Conservation (phyloP, 2,329 filamentous ascomycete genomes). For the Hypoxylon sp. region DNA sequence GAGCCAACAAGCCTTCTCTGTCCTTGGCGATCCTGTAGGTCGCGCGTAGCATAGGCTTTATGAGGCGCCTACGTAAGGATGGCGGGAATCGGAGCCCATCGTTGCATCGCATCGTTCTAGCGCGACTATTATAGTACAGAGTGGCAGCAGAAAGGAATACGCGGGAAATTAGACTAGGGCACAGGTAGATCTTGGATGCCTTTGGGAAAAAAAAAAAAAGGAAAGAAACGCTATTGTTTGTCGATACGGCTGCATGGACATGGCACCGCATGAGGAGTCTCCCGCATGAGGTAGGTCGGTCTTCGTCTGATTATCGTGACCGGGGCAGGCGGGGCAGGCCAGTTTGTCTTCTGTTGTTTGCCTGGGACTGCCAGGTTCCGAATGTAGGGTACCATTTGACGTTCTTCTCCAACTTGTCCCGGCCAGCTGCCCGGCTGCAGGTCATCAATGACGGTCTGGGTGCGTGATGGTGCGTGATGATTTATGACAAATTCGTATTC, state of each 20-base stretch:
- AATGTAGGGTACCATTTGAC: constrained; percentile 7
- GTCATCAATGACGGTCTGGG: constrained; percentile 17
- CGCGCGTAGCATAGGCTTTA: neutral
- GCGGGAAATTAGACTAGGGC: too few relatives aligned
- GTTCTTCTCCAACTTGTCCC: constrained; percentile 11
- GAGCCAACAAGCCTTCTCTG: neutral
- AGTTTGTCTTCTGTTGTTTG: constrained; percentile 1
- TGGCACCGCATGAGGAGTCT: constrained; percentile 1
- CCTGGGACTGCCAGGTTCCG: constrained; percentile 9
- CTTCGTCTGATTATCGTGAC: constrained; percentile 7
- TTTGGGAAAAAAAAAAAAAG: neutral
- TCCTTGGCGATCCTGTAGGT: neutral
- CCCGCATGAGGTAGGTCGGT: constrained; percentile 3
- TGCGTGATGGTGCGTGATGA: constrained; percentile 1
- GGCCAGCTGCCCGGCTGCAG: constrained; percentile 6
- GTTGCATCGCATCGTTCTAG: constrained; percentile 8
- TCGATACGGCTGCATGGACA: neutral
- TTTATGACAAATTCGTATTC: neutral
- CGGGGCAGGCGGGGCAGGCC: neutral
- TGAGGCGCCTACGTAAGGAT: neutral
- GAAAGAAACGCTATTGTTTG: neutral
- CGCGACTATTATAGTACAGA: neutral
- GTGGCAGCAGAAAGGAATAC: constrained; percentile 12
- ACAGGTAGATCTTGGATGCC: neutral
- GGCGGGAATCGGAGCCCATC: constrained; percentile 5